Conservation (phyloP, 1,284 basidiomycete species). For the Coniophora puteana region DNA sequence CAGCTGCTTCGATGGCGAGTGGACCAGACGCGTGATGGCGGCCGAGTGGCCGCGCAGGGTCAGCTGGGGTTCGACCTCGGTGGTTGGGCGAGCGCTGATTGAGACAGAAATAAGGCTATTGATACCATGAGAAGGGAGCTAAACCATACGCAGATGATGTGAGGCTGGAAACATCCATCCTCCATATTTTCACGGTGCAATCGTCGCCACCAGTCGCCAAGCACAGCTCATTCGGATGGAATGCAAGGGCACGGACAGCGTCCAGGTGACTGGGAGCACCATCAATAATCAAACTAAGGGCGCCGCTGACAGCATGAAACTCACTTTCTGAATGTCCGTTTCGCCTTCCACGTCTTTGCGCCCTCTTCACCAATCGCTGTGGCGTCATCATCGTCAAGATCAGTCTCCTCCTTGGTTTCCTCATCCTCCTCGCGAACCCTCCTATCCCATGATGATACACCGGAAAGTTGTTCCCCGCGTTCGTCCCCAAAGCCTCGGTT, state of each 20-base stretch:
- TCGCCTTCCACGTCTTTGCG: constrained; percentile 78
- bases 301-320: constrained; percentile 28
- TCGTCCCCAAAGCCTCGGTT: constrained; percentile 34
- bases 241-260: constrained; percentile 85
- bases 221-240: constrained; percentile 80
- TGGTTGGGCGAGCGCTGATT: constrained; percentile 56
- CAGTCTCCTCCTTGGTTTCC: constrained; percentile 62
- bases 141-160: constrained; percentile 68
- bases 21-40: constrained; percentile 86
- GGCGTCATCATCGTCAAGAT: constrained; percentile 61
- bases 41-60: constrained; percentile 93
- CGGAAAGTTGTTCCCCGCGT: constrained; percentile 28
- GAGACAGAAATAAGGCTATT: constrained; percentile 14
- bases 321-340: constrained; percentile 83
- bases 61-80: constrained; percentile 86
- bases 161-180: constrained; percentile 70
- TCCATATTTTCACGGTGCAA: constrained; percentile 95
- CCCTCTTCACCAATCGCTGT: constrained; percentile 64
- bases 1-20: constrained; percentile 71
- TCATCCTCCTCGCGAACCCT: constrained; percentile 44
- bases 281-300: constrained; percentile 1
- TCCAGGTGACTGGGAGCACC: constrained; percentile 77
- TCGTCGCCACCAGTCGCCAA: constrained; percentile 94
- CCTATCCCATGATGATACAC: constrained; percentile 35
- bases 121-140: constrained; percentile 9